These are phyloP conservation scores for Ocimum tenuiflorum DNA, from an alignment of 257 asterid genomes.

Conservation along the genomic window DNA sequence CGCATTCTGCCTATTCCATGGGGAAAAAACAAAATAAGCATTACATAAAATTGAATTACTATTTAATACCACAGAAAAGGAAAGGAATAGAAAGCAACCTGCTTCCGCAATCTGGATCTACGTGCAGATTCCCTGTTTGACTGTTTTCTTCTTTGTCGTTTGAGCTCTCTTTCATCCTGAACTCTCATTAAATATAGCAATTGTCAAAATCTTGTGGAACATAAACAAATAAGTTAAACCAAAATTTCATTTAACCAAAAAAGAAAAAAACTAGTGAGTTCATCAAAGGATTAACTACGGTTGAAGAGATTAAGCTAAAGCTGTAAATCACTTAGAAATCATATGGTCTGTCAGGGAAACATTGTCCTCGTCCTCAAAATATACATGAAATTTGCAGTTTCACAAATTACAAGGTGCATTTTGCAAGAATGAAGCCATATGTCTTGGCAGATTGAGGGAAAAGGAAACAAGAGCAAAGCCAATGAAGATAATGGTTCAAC, in stretches of 20 bases:
- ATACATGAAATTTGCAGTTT: background rate
- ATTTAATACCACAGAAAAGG: background rate
- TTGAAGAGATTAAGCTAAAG: background rate
- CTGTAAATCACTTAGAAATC: background rate
- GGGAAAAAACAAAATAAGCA: conserved; percentile 12
- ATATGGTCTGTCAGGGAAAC: background rate
- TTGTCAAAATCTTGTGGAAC: background rate
- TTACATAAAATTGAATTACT: background rate
- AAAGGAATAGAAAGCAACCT: conserved; percentile 36
- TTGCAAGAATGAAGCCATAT: background rate
- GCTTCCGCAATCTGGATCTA: conserved; percentile 87
- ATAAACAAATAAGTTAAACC: background rate
- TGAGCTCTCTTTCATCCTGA: conserved; percentile 90
- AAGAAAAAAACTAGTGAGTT: conserved; percentile 4
- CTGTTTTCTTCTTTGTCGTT: conserved; percentile 92
- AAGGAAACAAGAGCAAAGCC: background rate
- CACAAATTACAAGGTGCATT: conserved; percentile 4
- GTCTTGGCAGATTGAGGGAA: conserved; percentile 3
- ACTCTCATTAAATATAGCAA: conserved; percentile 18
- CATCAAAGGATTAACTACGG: background rate
- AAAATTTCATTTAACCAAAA: background rate
- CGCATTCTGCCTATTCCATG: conserved; percentile 75
- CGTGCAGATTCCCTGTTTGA: conserved; percentile 98
- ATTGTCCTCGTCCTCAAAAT: background rate
- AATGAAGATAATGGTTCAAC: background rate